Percentiles rank a stretch among this genome's conserved stretches.
These are phyloP conservation scores for Collybiopsis luxurians DNA, from an alignment of 768 basidiomycete genomes.

Conservation along the genomic window DNA sequence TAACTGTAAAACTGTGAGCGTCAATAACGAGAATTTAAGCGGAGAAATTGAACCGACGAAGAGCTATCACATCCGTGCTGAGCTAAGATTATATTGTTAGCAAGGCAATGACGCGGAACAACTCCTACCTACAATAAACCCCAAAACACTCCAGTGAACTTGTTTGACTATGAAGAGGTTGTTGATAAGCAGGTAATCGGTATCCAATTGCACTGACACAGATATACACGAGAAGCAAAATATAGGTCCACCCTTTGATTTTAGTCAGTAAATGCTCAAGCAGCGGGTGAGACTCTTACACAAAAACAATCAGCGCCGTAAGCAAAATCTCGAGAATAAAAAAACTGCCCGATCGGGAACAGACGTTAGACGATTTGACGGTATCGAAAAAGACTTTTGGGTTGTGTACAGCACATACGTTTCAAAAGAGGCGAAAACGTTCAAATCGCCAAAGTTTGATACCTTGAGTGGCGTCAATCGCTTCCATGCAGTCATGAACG, in stretches of 20 bases:
- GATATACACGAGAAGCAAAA: constrained; percentile 6
- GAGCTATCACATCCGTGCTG: neutral
- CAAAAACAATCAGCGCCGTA: constrained; percentile 2
- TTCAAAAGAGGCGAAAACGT: neutral
- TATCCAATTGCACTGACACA: neutral
- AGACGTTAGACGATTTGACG: neutral
- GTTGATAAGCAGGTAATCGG: neutral
- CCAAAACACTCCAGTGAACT: neutral
- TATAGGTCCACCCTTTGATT: neutral
- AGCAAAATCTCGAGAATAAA: neutral
- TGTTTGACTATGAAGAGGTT: constrained; percentile 1
- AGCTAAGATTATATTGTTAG: neutral
- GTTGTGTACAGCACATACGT: neutral
- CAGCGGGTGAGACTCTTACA: neutral
- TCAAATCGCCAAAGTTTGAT: constrained; percentile 1
- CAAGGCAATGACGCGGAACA: neutral
- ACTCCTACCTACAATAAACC: constrained; percentile 2
- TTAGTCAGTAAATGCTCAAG: neutral
- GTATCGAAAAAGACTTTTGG: neutral
- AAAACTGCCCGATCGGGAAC: neutral
- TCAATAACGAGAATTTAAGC: neutral
- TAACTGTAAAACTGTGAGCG: neutral
- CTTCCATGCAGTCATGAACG: neutral
- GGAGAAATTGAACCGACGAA: neutral
- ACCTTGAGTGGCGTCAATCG: neutral